A percentile compares a stretch with the other conserved stretches of the same genome.
These are phyloP conservation scores for Leishmania turanica DNA, from an alignment of 208 protist species.

Conservation along the genomic window DNA sequence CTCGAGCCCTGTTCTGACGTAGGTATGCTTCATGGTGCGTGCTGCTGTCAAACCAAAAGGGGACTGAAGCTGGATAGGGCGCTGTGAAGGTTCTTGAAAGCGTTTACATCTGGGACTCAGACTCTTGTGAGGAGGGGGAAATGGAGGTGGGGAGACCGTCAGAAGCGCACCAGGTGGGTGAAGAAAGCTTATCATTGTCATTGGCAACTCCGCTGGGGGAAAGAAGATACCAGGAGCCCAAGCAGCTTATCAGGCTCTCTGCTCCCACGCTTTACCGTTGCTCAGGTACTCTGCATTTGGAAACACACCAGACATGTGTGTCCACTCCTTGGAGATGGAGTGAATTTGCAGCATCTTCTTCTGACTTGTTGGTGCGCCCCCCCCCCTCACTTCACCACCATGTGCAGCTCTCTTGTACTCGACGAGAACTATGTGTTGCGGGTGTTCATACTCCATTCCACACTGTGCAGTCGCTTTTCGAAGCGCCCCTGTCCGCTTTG, in stretches of 20 bases:
- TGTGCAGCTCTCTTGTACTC: not conserved
- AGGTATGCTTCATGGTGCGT: slow-evolving; percentile 39
- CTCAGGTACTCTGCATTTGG: not conserved
- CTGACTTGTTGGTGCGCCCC: not conserved
- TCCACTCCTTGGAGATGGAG: too few relatives aligned
- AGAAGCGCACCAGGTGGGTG: not conserved
- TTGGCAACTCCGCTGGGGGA: not conserved
- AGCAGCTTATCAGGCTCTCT: not conserved
- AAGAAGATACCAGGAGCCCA: not conserved
- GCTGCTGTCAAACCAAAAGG: not conserved
- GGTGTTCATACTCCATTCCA: not conserved
- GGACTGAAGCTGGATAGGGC: not conserved
- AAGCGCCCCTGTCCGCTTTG: not conserved
- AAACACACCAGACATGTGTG: not conserved
- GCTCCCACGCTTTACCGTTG: too few relatives aligned
- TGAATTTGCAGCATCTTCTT: not conserved
- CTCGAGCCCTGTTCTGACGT: slow-evolving; percentile 36
- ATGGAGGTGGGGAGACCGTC: not conserved
- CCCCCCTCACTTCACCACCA: not conserved
- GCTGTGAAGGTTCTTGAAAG: not conserved
- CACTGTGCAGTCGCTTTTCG: not conserved
- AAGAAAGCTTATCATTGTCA: not conserved
- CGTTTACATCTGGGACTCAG: not conserved
- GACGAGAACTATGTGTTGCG: not conserved
- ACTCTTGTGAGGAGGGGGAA: not conserved